phyloP scores from a whole-genome alignment of 2,329 filamentous ascomycete species.

The Fusarium sp. region DNA sequence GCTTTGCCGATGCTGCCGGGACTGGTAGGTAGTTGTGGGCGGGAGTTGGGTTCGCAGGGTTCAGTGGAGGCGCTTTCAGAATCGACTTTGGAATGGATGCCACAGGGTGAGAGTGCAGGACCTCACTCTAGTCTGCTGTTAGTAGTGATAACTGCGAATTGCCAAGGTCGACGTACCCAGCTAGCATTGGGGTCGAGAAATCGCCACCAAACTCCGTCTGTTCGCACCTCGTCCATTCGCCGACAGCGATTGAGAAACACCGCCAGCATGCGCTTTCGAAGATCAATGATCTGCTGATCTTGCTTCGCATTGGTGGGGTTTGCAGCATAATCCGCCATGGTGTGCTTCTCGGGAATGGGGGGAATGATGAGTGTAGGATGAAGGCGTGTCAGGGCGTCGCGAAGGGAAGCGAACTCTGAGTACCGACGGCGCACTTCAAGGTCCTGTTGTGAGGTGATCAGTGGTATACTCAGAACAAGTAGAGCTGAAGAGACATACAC shows the following conservation, averaged over 20 bases:
- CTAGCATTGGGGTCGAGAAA: constrained; percentile 98
- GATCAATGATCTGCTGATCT: constrained; percentile 95
- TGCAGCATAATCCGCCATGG: constrained; percentile 97
- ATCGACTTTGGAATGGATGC: constrained; percentile 94
- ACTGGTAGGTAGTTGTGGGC: constrained; percentile 91
- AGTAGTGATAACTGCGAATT: constrained; percentile 24
- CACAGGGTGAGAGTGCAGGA: constrained; percentile 92
- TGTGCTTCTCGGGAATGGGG: constrained; percentile 98
- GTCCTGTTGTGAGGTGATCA: constrained; percentile 69
- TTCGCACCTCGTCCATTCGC: constrained; percentile 89
- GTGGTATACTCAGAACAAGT: not conserved
- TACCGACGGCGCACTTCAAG: constrained; percentile 95
- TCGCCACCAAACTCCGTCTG: constrained; percentile 97
- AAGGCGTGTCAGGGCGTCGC: constrained; percentile 88
- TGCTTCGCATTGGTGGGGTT: constrained; percentile 99
- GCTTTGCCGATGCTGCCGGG: constrained; percentile 85
- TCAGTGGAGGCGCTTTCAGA: constrained; percentile 92
- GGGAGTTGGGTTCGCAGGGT: constrained; percentile 90
- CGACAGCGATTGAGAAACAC: constrained; percentile 96
- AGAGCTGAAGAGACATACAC: constrained; percentile 68
- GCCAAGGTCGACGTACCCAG: constrained; percentile 75
- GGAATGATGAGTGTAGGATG: constrained; percentile 97
- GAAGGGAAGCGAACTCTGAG: constrained; percentile 93
- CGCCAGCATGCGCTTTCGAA: constrained; percentile 95
- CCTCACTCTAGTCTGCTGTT: constrained; percentile 76